Evolutionary conservation across 2,329 filamentous ascomycete species (phyloP).

Genomic region (Colletotrichum sp.): DNA sequence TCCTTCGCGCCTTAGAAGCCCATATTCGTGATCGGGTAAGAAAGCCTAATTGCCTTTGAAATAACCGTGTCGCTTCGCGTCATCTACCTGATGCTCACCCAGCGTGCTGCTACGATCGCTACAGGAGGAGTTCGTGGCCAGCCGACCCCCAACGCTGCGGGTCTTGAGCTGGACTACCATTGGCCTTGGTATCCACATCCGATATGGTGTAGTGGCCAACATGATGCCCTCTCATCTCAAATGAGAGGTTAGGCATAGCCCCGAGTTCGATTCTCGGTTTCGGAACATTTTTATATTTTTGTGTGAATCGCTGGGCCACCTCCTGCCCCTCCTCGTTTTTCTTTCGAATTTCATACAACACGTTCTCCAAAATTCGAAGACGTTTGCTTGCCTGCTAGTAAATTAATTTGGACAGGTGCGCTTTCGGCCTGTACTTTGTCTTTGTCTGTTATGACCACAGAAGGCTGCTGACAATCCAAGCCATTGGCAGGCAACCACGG

Average conservation of each 20-base stretch:
- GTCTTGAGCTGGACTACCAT: background rate
- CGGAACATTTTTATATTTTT: background rate
- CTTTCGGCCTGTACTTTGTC: background rate
- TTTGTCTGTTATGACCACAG: background rate
- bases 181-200: fast-evolving
- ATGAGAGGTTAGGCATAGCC: constrained; percentile 6
- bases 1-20: background rate
- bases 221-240: background rate
- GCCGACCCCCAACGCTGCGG: background rate
- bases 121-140: background rate
- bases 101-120: background rate
- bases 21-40: background rate
- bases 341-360: background rate
- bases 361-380: background rate
- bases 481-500: background rate
- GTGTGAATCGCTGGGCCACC: too few species aligned
- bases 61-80: background rate
- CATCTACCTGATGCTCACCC: background rate
- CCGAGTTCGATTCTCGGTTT: constrained; percentile 17
- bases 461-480: background rate
- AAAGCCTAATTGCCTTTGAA: background rate
- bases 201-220: constrained; percentile 17
- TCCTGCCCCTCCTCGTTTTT: background rate
- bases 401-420: background rate
- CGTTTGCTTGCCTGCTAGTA: background rate